These are phyloP conservation scores for Aspergillus fumigatiaffinis DNA, from an alignment of 2,329 filamentous ascomycete genomes.

Conservation along the genomic window DNA sequence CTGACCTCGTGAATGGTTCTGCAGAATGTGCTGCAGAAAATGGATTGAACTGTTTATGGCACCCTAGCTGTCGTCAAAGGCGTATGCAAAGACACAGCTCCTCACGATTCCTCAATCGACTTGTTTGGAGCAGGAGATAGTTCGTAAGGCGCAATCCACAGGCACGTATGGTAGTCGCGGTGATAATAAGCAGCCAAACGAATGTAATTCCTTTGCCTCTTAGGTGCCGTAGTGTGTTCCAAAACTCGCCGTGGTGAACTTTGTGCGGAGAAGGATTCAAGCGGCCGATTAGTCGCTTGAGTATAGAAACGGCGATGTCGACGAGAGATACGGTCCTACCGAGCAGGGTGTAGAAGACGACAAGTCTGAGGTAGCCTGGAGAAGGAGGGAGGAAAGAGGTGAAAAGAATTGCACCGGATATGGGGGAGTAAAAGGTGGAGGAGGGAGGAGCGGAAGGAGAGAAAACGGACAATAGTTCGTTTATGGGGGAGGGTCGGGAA, in stretches of 20 bases:
- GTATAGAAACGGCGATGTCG: slow-evolving; percentile 13
- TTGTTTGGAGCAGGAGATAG: background rate
- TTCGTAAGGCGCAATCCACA: background rate
- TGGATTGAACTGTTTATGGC: slow-evolving; percentile 17
- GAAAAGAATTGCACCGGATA: slow-evolving; percentile 18
- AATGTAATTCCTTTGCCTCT: background rate
- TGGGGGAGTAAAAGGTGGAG: slow-evolving; percentile 20
- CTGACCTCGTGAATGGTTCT: slow-evolving; percentile 12
- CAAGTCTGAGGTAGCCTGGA: slow-evolving; percentile 5
- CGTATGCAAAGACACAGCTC: background rate
- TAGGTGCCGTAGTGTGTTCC: background rate
- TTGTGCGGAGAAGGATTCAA: slow-evolving; percentile 13
- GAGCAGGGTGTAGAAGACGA: slow-evolving; percentile 1
- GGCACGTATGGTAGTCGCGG: background rate
- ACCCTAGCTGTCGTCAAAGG: slow-evolving; percentile 16
- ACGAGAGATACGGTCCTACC: background rate
- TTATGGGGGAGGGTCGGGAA: slow-evolving; percentile 13
- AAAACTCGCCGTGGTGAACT: background rate
- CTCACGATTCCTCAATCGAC: background rate
- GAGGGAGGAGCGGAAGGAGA: slow-evolving; percentile 19
- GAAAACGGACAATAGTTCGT: slow-evolving; percentile 17
- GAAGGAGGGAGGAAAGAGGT: slow-evolving; percentile 21
- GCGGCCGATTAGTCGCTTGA: slow-evolving; percentile 17
- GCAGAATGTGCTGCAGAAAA: slow-evolving; percentile 15
- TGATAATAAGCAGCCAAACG: background rate